Evolutionary conservation across 768 basidiomycete species (phyloP), one percentile per base, ranked within the genome.

Genomic region (Exidia glandulosa): DNA sequence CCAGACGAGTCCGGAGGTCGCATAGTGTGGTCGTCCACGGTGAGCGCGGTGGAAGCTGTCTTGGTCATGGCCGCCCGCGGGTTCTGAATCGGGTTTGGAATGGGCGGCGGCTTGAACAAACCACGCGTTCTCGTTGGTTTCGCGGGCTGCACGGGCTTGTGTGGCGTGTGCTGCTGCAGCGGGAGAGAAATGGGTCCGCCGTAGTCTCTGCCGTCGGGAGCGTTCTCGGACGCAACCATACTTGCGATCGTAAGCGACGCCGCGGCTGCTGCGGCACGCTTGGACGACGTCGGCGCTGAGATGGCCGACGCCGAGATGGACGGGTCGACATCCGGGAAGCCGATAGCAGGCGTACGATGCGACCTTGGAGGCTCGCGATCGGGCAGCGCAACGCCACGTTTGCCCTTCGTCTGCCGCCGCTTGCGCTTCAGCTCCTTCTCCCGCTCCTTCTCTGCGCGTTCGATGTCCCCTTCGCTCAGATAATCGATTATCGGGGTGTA

Each of bases 311-410:
- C 25, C 50, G 30, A 12, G 50, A 31, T 14, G 7, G 86, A 82
- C 57, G 88, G 74, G 66, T 88, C 87, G 60, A 86, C 75, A 67
- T 87, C 89, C 3, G 87, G 91, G 79, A 86, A 90, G 30, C 88
- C 89, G 59, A 90, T 82, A 6, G 87, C 89, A 7, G 91, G 87
- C 0, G 94, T 94, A 34, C 96, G 86, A 73, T 87, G 89, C 5
- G 96, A 98, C 71, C 91, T 80, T 69, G 89, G 81, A 2, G 92
- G 88, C 61, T 99, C 95, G 48, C 95, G 85, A 69, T 99, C 96
- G 0, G 96, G 94, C 30, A 98, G 75, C 2, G 82, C 83, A 60
- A 93, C 79, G 14, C 92, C 91, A 47, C 74, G 67, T n/a, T 30
- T 23, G 58, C 61, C 52, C 32, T 37, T 87, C 57, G 90, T 84